Base-by-base conservation (phyloP, 768 basidiomycete genomes). In the Naematelia aurantialba region DNA sequence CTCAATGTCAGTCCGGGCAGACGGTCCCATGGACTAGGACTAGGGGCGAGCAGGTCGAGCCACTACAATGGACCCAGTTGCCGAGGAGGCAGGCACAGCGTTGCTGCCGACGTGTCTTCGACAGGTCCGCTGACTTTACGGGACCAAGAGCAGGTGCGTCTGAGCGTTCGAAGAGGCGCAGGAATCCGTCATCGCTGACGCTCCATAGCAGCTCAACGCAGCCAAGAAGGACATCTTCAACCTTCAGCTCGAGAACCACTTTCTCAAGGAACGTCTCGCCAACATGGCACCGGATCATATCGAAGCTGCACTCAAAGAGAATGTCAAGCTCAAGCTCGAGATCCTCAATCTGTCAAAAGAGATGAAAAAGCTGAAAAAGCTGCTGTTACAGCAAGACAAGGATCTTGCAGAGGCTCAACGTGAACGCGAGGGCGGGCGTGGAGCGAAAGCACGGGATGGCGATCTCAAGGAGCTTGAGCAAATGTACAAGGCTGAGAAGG, bases 161-260 rank as follows among this genome's bases (percentile, higher is more conserved):
- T 5, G 12, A 44, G 10, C 3, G 13, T 19, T 10, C n/a, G n/a
- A n/a, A n/a, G 21, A 14, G 11, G 12, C 3, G 25, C 17, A 52
- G 44, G 1, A 49, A 11, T 21, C 55, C 24, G 3, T 21, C 13
- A 27, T 13, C 13, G 1, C 13, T 14, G 17, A 45, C 29, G 11
- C n/a, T 34, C 2, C 0, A 5, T 70, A 98, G 93, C 89, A 93
- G 76, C 90, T 96, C 72, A 91, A 98, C 78, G 86, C 85, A 62
- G 84, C 92, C 70, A 92, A 94, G 80, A 96, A 93, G 76, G 93
- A 98, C 76, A 94, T 94, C 81, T 97, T 98, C 76, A 88, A 87
- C 70, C 86, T 99, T 74, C 96, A 97, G 77, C 83, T 98, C 52
- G 89, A 91, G 59, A 89, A 97, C 2, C 91, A 96, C 73, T 94